Evolutionary conservation across 805 yeast genomes (phyloP), one percentile per base, ranked within the genome.

Genomic region (Candida quercuum): DNA sequence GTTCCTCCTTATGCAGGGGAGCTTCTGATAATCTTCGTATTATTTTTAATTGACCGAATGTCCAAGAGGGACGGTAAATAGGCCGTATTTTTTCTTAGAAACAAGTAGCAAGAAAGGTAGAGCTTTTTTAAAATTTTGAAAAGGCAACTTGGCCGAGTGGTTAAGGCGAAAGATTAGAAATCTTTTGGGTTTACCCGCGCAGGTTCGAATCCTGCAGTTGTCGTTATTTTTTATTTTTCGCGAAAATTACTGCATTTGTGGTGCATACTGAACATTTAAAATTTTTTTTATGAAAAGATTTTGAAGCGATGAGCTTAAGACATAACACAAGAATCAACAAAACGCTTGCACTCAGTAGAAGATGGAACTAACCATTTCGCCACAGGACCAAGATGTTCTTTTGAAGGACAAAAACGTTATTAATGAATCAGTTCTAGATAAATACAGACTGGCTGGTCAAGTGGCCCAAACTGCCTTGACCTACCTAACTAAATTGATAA

Each of bases 381-480:
- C 76, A 54, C 81, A 76, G 51, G 93, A 85, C 53, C 80, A 84
- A 36, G 81, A 83, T 50, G 64, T 81, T 47, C 70, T 86, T 42
- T 69, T 87, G 48, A 78, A 77, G 48, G 81, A 81, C 45, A 86
- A 77, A 57, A 87, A 87, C 59, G 72, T 77, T 29, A 70, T 87
- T 46, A 69, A 67, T 47, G 78, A 69, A 22, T 43, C 71, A 14
- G 80, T 81, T 10, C 57, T 86, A 20, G 91, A 82, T 49, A 89
- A 88, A 63, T 88, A 89, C 64, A 75, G 95, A 62, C 69, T 78
- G 35, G 96, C 96, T 5, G 97, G 96, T 33, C 87, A 85, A 61
- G 79, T 88, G 49, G 67, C 93, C 4, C 96, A 89, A 63, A 82
- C 95, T 16, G 81, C 87, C 39, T 67, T 89, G 48, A 64, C 74